Conservation (phyloP, 2,329 filamentous ascomycete genomes). For the Knufia petricola region DNA sequence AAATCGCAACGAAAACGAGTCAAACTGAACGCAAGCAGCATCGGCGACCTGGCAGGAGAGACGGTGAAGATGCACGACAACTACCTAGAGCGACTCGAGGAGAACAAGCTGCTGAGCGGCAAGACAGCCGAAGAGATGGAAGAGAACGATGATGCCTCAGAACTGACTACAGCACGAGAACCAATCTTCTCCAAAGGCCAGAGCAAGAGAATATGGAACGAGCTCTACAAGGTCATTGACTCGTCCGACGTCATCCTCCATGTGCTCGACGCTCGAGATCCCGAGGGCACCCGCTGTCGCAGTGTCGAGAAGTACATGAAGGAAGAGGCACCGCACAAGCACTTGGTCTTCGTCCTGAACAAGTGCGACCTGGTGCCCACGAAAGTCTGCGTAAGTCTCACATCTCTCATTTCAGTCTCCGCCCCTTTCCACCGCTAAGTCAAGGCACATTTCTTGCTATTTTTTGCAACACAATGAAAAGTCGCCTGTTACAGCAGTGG, state of each 20-base stretch:
- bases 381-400: conserved; percentile 76
- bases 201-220: conserved; percentile 94
- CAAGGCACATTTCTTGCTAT: conserved; percentile 63
- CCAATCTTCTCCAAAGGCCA: conserved; percentile 92
- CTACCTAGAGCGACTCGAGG: conserved; percentile 71
- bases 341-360: conserved; percentile 80
- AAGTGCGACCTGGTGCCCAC: conserved; percentile 92
- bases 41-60: conserved; percentile 71
- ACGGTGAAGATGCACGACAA: conserved; percentile 70
- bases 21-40: conserved; percentile 72
- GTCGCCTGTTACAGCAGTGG: conserved; percentile 98
- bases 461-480: conserved; percentile 59
- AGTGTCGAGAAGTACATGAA: conserved; percentile 88
- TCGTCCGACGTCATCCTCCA: conserved; percentile 91
- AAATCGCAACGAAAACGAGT: conserved; percentile 89
- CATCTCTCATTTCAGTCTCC: conserved; percentile 11
- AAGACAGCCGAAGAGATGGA: conserved; percentile 44
- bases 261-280: conserved; percentile 84
- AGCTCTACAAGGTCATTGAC: conserved; percentile 90
- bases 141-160: conserved; percentile 36
- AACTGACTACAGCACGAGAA: conserved; percentile 58
- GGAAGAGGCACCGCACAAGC: conserved; percentile 92
- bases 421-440: conserved; percentile 63
- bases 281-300: conserved; percentile 77
- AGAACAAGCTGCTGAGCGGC: conserved; percentile 66